phyloP scores from a whole-genome alignment of 495 filamentous ascomycete genomes.

The Tetracladium setigerum region DNA sequence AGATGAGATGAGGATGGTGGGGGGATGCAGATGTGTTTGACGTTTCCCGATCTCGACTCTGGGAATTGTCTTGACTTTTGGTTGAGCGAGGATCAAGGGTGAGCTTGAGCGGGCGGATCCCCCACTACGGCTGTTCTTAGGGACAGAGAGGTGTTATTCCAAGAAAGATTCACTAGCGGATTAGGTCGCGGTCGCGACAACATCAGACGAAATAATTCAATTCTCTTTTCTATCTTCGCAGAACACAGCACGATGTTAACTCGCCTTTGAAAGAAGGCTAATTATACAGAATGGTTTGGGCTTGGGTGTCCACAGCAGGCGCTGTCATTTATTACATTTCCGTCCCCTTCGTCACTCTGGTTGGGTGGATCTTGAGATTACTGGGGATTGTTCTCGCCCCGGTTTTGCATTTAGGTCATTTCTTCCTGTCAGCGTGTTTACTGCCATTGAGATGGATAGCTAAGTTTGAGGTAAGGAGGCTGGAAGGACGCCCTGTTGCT shows the following conservation, averaged over 20 bases:
- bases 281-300: not conserved
- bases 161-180: no score
- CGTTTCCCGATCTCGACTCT: not conserved
- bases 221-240: no score
- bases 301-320: constrained; percentile 16
- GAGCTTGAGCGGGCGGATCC: constrained; percentile 5
- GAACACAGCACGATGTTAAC: no score
- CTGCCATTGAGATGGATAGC: constrained; percentile 39
- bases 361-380: constrained; percentile 13
- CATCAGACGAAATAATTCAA: no score
- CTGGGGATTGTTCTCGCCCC: constrained; percentile 30
- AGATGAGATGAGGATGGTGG: no score
- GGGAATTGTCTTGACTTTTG: not conserved
- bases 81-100: not conserved
- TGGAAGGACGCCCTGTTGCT: constrained; percentile 18
- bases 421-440: constrained; percentile 27
- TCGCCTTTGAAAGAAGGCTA: no score
- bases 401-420: constrained; percentile 35
- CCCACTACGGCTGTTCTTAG: constrained; percentile 15
- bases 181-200: no score
- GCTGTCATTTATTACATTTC: constrained; percentile 24
- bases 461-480: constrained; percentile 54
- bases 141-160: not conserved
- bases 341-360: constrained; percentile 18
- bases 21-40: no score